Evolutionary conservation across 2,329 filamentous ascomycete genomes (phyloP).

Genomic region (Neofusicoccum ribis): DNA sequence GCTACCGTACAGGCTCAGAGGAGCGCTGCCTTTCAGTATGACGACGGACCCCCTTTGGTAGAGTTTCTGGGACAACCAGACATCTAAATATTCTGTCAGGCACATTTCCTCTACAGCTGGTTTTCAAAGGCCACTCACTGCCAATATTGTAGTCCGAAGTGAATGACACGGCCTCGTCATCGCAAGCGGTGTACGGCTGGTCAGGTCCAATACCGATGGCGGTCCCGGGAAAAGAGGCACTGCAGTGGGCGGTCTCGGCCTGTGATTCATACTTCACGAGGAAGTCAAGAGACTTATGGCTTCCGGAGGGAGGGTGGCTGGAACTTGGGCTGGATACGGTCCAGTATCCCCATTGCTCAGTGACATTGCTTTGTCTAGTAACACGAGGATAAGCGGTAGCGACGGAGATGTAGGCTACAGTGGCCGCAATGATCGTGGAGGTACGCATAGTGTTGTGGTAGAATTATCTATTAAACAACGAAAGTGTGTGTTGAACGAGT

Average conservation of each 20-base stretch:
- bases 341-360: not conserved
- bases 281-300: conserved; percentile 1
- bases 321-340: not conserved
- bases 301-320: not conserved
- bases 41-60: not conserved
- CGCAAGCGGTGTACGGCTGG: not conserved
- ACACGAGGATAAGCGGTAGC: not conserved
- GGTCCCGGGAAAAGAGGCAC: not conserved
- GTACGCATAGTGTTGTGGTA: not conserved
- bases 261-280: not conserved
- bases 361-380: not conserved
- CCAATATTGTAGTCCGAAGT: not conserved
- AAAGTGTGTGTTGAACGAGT: not conserved
- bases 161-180: not conserved
- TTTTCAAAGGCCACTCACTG: not conserved
- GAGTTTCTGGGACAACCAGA: not conserved
- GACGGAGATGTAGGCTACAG: not conserved
- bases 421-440: not conserved
- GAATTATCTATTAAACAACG: not conserved
- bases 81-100: not conserved
- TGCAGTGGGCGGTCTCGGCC: not conserved
- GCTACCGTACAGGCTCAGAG: not conserved
- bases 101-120: no score
- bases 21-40: not conserved
- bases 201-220: not conserved